A percentile compares a stretch with the other conserved stretches of the same genome.
These are phyloP conservation scores for Thermomucor indicae-seudaticae DNA, from an alignment of 371 early-diverging fungal species.

Conservation along the genomic window DNA sequence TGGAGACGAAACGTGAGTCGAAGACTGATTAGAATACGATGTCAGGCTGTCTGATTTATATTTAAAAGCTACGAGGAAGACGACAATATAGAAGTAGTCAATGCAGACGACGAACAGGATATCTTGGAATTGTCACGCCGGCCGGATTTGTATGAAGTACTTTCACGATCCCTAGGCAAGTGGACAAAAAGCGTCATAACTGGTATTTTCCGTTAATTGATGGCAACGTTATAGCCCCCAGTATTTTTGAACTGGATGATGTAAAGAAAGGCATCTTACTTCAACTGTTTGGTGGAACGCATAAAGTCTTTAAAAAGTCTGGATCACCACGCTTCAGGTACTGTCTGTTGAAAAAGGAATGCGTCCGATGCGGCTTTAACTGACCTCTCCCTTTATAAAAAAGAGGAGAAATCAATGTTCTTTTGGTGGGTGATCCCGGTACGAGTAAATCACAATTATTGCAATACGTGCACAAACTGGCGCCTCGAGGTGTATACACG, in stretches of 20 bases:
- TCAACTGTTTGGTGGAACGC: conserved; percentile 98
- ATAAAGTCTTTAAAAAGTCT: conserved; percentile 69
- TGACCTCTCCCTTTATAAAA: conserved; percentile 1
- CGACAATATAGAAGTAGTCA: conserved; percentile 58
- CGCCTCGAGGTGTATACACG: conserved; percentile 98
- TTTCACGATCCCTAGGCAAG: conserved; percentile 75
- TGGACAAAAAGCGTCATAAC: too few species aligned
- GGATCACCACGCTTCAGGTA: conserved; percentile 66
- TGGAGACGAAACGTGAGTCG: conserved; percentile 45
- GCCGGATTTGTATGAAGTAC: conserved; percentile 73
- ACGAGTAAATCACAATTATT: conserved; percentile 98
- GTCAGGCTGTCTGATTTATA: neutral
- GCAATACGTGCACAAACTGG: conserved; percentile 92
- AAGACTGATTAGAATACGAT: too few species aligned
- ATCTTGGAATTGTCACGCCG: conserved; percentile 58
- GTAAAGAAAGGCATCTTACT: conserved; percentile 98
- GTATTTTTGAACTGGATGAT: conserved; percentile 96
- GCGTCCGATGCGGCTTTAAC: neutral
- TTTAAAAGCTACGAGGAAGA: conserved; percentile 51
- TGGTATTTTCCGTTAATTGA: too few species aligned
- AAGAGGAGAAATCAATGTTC: conserved; percentile 97
- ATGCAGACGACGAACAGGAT: conserved; percentile 59
- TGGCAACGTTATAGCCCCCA: conserved; percentile 88
- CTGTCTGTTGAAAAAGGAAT: neutral
- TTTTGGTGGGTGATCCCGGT: conserved; percentile 99